Evolutionary conservation across 176 grass and related monocot genomes (phyloP).

Genomic region (Hsuehochloa calcarea): DNA sequence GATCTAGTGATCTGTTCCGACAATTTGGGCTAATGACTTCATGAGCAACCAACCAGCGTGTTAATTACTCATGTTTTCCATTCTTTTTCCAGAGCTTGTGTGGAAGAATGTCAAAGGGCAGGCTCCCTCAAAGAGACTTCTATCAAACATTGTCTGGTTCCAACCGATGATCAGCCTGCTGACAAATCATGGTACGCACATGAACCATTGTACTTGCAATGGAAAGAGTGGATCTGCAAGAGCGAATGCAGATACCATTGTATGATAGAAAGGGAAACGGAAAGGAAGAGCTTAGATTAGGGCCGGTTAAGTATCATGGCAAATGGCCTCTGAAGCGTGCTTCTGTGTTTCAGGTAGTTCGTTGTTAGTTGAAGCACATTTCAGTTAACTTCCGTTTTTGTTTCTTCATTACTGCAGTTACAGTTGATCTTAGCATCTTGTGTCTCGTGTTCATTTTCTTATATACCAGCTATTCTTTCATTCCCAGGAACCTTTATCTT

Average conservation of each 20-base stretch:
- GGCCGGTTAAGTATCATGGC: conserved; percentile 78
- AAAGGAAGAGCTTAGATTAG: conserved; percentile 58
- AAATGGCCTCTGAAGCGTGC: conserved; percentile 83
- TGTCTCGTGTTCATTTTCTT: background rate
- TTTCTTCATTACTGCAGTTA: background rate
- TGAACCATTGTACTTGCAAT: conserved; percentile 75
- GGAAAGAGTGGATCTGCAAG: conserved; percentile 95
- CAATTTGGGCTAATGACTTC: background rate
- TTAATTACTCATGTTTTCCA: background rate
- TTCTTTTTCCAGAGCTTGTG: conserved; percentile 45
- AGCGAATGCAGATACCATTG: conserved; percentile 88
- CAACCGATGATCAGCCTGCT: conserved; percentile 40
- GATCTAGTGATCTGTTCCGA: background rate
- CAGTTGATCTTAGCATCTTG: background rate
- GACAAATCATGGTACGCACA: conserved; percentile 74
- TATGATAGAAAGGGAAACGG: conserved; percentile 79
- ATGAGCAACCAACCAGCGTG: background rate
- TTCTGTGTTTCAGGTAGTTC: conserved; percentile 84
- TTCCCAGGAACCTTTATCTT: conserved; percentile 71
- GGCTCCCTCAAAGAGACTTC: conserved; percentile 61
- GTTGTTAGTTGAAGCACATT: background rate
- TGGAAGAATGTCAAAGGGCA: conserved; percentile 60
- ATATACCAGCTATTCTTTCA: background rate
- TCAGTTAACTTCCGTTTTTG: background rate
- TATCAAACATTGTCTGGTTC: conserved; percentile 54